These are phyloP conservation scores for Cucumis cinereus DNA, from an alignment of 306 rosid species.

Conservation along the genomic window DNA sequence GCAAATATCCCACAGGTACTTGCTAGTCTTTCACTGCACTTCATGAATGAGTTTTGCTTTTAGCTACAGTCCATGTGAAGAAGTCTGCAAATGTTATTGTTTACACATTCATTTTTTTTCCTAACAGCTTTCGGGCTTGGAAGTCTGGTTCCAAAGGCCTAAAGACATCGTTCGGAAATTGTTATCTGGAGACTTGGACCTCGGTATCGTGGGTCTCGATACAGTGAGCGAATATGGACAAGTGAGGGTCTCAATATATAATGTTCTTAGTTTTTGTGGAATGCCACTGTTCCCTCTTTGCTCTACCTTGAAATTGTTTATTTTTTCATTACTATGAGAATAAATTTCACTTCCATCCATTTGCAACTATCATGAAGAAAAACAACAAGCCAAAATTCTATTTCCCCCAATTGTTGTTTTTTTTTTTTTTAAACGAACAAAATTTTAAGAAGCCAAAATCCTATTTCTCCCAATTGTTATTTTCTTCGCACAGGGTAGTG, in stretches of 20 bases:
- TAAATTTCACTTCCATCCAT: neutral
- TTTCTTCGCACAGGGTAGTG: slow-evolving; percentile 36
- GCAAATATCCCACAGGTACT: slow-evolving; percentile 76
- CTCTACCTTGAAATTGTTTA: neutral
- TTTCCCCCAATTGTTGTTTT: neutral
- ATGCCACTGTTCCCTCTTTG: neutral
- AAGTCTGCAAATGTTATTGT: neutral
- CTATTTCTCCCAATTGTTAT: neutral
- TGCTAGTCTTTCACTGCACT: neutral
- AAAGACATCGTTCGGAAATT: slow-evolving; percentile 75
- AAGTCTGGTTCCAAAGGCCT: slow-evolving; percentile 92
- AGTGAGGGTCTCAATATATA: slow-evolving; percentile 22
- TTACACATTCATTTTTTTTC: neutral
- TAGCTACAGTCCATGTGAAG: neutral
- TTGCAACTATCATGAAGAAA: neutral
- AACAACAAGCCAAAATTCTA: neutral
- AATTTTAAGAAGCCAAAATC: neutral
- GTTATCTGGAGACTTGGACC: slow-evolving; percentile 82
- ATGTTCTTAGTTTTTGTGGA: neutral
- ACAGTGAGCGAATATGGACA: slow-evolving; percentile 58
- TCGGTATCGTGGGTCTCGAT: slow-evolving; percentile 87
- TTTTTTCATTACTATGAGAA: neutral
- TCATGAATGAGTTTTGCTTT: neutral
- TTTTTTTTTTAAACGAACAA: no score
- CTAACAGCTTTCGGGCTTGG: slow-evolving; percentile 51